Evolutionary conservation across 345 rosid genomes (phyloP), one percentile per base, ranked within the genome.

Genomic region (Aegle marmelos): DNA sequence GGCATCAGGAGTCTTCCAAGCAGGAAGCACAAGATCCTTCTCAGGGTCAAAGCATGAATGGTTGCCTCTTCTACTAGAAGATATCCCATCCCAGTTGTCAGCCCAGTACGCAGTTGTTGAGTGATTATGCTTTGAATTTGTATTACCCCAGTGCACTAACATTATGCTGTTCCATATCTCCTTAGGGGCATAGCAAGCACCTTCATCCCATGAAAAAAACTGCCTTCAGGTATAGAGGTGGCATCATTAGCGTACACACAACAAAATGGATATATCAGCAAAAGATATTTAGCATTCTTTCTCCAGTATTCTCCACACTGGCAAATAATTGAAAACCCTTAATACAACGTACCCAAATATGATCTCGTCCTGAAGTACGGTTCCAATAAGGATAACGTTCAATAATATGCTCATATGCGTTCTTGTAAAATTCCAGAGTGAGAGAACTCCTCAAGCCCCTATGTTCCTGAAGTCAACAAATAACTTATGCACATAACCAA

Each of bases 121-220:
- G 73, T 87, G 88, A 45, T 94, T 93, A 60, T 95, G 98, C 92
- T 95, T 95, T 60, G 97, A 86, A 82, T 93, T 94, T 14, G 98
- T 92, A 85, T 95, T 95, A 60, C 99, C 99, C 99, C 99, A 95
- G 75, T 95, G 99, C 86, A 94, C 98, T 79, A 95, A 76, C 98
- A 94, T 94, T 95, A 89, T 93, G 83, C 99, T 94, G 79, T 88
- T 91, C 99, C 99, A 95, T 86, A 95, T 95, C 90, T 95, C 98
- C 89, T 94, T 95, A 19, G 99, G 99, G 79, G 99, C 97, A 90
- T 92, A 94, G 88, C 99, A 95, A 87, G 99, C 98, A 89, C 98
- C 98, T 91, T 95, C 98, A 87, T 95, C 99, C 99, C 99, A 95
- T 74, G 99, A 92, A 86, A 95, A 95, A 80, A 80, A 94, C 99